Conservation (phyloP, 306 rosid species). For the Cucurbita maxima region DNA sequence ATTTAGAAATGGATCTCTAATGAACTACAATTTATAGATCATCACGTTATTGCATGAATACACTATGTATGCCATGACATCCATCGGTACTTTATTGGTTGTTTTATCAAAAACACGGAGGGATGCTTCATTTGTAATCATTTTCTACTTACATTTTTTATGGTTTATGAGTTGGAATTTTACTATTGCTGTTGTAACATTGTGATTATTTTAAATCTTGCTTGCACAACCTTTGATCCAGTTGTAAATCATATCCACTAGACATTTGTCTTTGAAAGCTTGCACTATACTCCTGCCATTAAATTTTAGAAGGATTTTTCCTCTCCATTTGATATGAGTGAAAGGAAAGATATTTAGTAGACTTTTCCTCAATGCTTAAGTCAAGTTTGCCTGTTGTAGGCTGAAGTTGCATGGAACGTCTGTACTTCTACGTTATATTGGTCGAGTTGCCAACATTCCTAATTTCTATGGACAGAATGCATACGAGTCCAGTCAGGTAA, state of each 20-base stretch:
- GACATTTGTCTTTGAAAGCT: background rate
- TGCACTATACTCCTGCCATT: background rate
- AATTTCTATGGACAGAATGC: constrained; percentile 55
- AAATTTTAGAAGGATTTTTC: background rate
- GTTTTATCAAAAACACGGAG: background rate
- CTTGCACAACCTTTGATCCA: background rate
- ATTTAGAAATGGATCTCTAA: background rate
- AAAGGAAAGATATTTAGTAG: background rate
- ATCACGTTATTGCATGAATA: background rate
- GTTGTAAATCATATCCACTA: background rate
- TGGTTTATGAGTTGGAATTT: background rate
- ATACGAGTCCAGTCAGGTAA: constrained; percentile 49
- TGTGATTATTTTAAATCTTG: background rate
- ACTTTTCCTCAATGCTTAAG: background rate
- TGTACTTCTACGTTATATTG: constrained; percentile 60
- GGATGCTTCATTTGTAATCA: background rate
- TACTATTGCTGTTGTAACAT: background rate
- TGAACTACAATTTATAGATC: background rate
- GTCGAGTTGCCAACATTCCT: constrained; percentile 33
- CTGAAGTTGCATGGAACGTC: constrained; percentile 38
- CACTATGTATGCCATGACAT: background rate
- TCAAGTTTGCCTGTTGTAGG: constrained; percentile 21
- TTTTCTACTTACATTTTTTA: background rate
- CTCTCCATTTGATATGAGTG: background rate
- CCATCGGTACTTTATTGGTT: background rate